These are phyloP conservation scores for Candida pseudofarinosa DNA, from an alignment of 805 yeast genomes.

Conservation along the genomic window DNA sequence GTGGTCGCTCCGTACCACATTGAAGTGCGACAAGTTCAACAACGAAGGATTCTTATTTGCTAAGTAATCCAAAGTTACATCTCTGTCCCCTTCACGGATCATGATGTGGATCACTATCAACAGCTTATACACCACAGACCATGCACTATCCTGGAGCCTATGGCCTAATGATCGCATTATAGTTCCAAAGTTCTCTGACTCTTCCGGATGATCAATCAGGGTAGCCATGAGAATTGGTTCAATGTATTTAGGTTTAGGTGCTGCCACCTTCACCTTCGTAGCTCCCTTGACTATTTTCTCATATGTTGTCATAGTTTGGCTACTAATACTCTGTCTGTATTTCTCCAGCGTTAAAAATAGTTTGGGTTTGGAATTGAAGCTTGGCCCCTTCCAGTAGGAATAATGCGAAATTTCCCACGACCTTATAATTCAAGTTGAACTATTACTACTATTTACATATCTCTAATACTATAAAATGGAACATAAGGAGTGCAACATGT, in stretches of 20 bases:
- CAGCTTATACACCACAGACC: constrained; percentile 89
- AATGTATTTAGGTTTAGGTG: constrained; percentile 95
- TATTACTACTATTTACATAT: background rate
- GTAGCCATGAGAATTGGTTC: constrained; percentile 86
- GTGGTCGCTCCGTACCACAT: constrained; percentile 35
- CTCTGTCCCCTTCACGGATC: constrained; percentile 86
- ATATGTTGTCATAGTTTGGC: constrained; percentile 51
- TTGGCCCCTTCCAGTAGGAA: background rate
- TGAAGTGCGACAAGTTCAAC: constrained; percentile 41
- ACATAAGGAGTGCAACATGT: no score
- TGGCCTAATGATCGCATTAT: constrained; percentile 61
- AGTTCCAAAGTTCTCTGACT: constrained; percentile 53
- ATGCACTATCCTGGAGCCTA: constrained; percentile 73
- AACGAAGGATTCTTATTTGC: constrained; percentile 44
- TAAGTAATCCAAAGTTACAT: constrained; percentile 64
- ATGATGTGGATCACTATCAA: constrained; percentile 82
- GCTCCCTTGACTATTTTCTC: constrained; percentile 69
- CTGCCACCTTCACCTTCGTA: constrained; percentile 66
- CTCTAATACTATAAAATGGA: background rate
- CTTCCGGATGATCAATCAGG: constrained; percentile 39
- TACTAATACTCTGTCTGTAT: background rate
- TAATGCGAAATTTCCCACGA: background rate
- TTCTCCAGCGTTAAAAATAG: background rate
- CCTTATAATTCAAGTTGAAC: background rate
- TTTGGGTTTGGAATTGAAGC: background rate